Conservation (phyloP, 768 basidiomycete species). For the Kwoniella botswanensis region DNA sequence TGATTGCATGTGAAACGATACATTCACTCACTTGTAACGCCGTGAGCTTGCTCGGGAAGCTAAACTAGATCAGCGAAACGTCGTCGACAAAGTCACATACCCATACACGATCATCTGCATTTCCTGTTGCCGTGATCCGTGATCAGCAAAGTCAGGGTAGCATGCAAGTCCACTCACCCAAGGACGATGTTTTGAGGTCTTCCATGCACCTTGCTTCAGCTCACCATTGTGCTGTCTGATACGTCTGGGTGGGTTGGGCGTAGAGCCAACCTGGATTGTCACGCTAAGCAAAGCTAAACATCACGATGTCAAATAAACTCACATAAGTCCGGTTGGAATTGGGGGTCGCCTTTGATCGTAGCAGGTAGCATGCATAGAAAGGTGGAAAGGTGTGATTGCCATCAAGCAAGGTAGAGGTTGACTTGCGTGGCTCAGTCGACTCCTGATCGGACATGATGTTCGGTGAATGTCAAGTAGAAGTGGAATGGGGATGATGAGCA, state of each 20-base stretch:
- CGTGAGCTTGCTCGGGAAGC: slow-evolving; percentile 77
- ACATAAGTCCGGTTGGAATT: slow-evolving; percentile 70
- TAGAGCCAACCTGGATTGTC: slow-evolving; percentile 57
- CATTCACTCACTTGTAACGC: slow-evolving; percentile 61
- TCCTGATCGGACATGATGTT: slow-evolving; percentile 7
- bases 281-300: background rate
- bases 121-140: slow-evolving; percentile 45
- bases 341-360: slow-evolving; percentile 69
- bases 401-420: slow-evolving; percentile 46
- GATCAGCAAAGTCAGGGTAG: background rate
- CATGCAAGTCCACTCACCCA: slow-evolving; percentile 62
- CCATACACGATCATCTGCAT: slow-evolving; percentile 85
- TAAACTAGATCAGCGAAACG: slow-evolving; percentile 25
- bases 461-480: background rate
- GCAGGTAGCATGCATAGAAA: slow-evolving; percentile 83
- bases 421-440: slow-evolving; percentile 17
- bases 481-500: too few species aligned
- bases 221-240: slow-evolving; percentile 80
- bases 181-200: slow-evolving; percentile 62
- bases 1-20: background rate
- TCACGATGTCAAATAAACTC: slow-evolving; percentile 16
- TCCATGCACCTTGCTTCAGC: slow-evolving; percentile 71
- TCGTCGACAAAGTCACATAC: slow-evolving; percentile 15
- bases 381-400: slow-evolving; percentile 59
- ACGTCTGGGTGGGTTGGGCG: slow-evolving; percentile 59